Evolutionary conservation across 2,329 filamentous ascomycete genomes (phyloP).

Genomic region (Fusarium brevicatenulatum): DNA sequence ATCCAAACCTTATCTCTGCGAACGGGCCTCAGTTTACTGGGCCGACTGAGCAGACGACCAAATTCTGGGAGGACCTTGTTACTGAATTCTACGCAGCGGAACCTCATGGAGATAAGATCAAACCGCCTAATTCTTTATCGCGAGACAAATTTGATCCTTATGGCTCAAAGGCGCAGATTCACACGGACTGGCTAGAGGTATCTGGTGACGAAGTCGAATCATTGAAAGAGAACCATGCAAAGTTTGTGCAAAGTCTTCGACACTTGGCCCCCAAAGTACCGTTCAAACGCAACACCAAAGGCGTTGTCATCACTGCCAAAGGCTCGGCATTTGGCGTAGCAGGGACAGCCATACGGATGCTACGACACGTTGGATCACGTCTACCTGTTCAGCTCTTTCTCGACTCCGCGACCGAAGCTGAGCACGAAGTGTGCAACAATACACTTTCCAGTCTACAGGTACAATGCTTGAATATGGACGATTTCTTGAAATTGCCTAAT

Average conservation of each 20-base stretch:
- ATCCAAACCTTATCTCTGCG: background rate
- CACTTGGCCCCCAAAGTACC: constrained; percentile 27
- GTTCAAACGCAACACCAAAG: constrained; percentile 15
- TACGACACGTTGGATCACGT: constrained; percentile 34
- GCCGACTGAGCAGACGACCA: constrained; percentile 19
- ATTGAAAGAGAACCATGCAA: constrained; percentile 24
- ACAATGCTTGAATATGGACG: constrained; percentile 37
- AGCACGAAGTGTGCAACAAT: constrained; percentile 16
- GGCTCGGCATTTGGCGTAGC: constrained; percentile 33
- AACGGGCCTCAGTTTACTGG: constrained; percentile 15
- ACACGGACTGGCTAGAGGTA: constrained; percentile 29
- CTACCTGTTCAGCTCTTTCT: constrained; percentile 35
- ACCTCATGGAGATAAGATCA: constrained; percentile 24
- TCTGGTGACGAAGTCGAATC: constrained; percentile 20
- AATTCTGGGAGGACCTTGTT: constrained; percentile 29
- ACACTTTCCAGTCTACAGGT: constrained; percentile 16
- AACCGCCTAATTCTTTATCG: constrained; percentile 10
- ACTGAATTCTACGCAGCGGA: constrained; percentile 19
- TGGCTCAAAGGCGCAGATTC: background rate
- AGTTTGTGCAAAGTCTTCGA: constrained; percentile 19
- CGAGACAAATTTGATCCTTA: constrained; percentile 34
- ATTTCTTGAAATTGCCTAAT: constrained; percentile 22
- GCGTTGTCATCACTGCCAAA: constrained; percentile 37
- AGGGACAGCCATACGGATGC: constrained; percentile 36
- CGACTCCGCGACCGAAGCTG: constrained; percentile 27